Percentiles rank a stretch among this genome's conserved stretches.
These are phyloP conservation scores for Suillus lakei DNA, from an alignment of 768 basidiomycete genomes.

Conservation along the genomic window DNA sequence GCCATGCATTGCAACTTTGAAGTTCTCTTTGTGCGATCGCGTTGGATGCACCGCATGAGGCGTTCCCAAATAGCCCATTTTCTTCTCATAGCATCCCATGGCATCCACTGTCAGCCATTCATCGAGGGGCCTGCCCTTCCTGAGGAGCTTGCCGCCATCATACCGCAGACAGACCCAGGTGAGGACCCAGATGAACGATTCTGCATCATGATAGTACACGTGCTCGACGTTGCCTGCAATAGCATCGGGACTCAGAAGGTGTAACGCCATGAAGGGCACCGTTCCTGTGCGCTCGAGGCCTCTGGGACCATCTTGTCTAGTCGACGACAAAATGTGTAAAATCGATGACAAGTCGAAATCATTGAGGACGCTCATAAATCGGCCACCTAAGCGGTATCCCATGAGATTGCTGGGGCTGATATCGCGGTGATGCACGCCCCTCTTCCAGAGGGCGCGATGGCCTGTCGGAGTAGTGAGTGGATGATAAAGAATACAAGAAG, in stretches of 20 bases:
- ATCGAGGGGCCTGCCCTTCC: background rate
- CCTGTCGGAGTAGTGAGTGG: background rate
- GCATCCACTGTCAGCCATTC: background rate
- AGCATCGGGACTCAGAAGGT: background rate
- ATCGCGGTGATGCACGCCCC: background rate
- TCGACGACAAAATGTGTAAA: background rate
- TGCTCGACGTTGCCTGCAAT: background rate
- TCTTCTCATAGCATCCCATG: background rate
- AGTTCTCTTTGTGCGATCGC: background rate
- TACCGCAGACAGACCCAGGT: background rate
- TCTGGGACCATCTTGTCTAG: background rate
- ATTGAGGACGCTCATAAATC: background rate
- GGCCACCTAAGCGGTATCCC: background rate
- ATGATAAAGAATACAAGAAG: background rate
- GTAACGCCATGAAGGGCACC: background rate
- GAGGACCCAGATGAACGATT: background rate
- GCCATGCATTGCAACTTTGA: background rate
- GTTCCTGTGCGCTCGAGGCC: background rate
- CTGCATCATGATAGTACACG: background rate
- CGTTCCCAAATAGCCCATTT: background rate
- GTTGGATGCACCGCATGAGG: background rate
- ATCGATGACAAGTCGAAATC: background rate
- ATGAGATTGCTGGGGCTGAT: background rate
- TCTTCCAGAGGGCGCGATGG: background rate
- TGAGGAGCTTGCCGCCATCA: background rate